These are phyloP conservation scores for Microascus cirrosus DNA, from an alignment of 2,329 filamentous ascomycete species.

Conservation along the genomic window DNA sequence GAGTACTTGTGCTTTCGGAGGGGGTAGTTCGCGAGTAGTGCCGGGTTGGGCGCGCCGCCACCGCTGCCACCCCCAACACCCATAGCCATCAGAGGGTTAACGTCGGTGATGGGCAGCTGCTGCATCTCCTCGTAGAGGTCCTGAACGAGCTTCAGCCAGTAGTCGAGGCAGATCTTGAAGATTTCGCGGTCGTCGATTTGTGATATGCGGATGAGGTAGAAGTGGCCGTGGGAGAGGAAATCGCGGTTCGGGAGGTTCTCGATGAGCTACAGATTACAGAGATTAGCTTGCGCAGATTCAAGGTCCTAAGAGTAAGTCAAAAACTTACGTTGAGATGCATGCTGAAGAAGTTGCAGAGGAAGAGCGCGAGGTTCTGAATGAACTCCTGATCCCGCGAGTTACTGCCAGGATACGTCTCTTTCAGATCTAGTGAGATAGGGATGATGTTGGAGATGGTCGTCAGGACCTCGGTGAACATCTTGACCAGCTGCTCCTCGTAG, in stretches of 20 bases:
- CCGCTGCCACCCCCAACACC: constrained; percentile 64
- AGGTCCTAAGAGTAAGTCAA: not conserved
- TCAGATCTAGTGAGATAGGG: constrained; percentile 79
- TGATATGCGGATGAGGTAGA: constrained; percentile 95
- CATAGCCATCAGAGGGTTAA: constrained; percentile 70
- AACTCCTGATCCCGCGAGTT: constrained; percentile 95
- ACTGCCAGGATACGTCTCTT: constrained; percentile 81
- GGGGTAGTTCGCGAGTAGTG: constrained; percentile 77
- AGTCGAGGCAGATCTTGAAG: constrained; percentile 98
- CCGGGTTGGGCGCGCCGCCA: constrained; percentile 75
- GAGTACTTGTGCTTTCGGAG: constrained; percentile 97
- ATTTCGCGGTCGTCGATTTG: constrained; percentile 98
- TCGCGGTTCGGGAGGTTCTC: constrained; percentile 93
- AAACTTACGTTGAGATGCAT: constrained; percentile 69
- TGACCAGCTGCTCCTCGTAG: constrained; percentile 90
- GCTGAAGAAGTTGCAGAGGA: constrained; percentile 93
- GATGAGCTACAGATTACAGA: constrained; percentile 50
- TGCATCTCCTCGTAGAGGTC: constrained; percentile 99
- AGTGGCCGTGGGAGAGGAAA: constrained; percentile 90
- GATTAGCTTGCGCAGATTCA: not conserved
- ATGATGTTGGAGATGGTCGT: constrained; percentile 91
- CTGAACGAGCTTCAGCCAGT: constrained; percentile 97
- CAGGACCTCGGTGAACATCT: constrained; percentile 97
- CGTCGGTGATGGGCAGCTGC: constrained; percentile 80
- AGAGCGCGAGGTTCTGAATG: constrained; percentile 90